Base-by-base conservation (phyloP, 1,139 yeast species). In the Nakaseomyces sp. region DNA sequence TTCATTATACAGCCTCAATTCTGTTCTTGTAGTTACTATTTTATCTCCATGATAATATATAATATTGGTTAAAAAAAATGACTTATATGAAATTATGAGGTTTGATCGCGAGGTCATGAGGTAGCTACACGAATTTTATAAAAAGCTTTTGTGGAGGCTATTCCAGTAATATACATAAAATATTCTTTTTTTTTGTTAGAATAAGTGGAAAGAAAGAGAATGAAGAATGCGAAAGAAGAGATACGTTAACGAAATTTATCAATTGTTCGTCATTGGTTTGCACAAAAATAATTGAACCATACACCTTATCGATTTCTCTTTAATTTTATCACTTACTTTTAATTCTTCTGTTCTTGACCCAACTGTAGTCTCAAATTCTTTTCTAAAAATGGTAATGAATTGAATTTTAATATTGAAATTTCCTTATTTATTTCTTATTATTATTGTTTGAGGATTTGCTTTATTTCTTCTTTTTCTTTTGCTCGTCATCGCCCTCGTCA, bases 401-500 rank as follows among this genome's bases (percentile, higher is more conserved):
- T n/a, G n/a, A n/a, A n/a, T n/a, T n/a, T n/a, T n/a, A n/a, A n/a
- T n/a, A n/a, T n/a, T n/a, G n/a, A n/a, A n/a, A n/a, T n/a, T n/a
- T n/a, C n/a, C n/a, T n/a, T n/a, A 22, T 22, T 9, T 22, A 22
- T 22, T 22, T 22, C n/a, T n/a, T n/a, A n/a, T n/a, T n/a, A 22
- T 22, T 22, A 22, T 6, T 22, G 9, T 22, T 9, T 22, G 3
- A 22, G 13, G 29, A 9, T n/a, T 9, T 26, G 29, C 29, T n/a
- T 26, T 35, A 20, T 35, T 22, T 35, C 38, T 35, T 35, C 18
- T 22, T 35, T 22, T 22, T 35, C 26, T 35, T 22, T 35, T 20
- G 28, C 10, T 35, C 38, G 10, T 32, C 25, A 13, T 35, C 38
- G 28, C 28, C 12, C 5, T 39, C 39, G 9, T 54, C 54, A 24